Evolutionary conservation across 163 green algal genomes (phyloP), one percentile per base, ranked within the genome.

Genomic region (Scenedesmus sp.): DNA sequence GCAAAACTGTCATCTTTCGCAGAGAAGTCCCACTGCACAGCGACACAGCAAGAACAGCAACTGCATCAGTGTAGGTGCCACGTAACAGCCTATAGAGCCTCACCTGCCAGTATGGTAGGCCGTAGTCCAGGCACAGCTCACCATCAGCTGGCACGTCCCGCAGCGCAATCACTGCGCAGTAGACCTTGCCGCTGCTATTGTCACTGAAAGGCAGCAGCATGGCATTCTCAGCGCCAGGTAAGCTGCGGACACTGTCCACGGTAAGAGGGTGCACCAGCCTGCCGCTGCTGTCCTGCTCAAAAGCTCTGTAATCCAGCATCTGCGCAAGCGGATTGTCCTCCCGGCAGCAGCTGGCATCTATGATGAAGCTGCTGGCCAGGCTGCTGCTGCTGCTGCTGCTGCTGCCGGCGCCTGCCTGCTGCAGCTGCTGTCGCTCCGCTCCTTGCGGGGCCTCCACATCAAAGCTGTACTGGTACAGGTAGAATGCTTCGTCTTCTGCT

Each of bases 281-380:
- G 55, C 23, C 56, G 81, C 16, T 64, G 4, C 18, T 16, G 46
- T 64, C 81, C 7, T 56, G 16, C 13, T 34, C 23, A 34, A 87
- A 66, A 10, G 81, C 81, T 12, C 18, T 15, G 56, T 87, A 87
- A 18, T 87, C 55, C 7, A 87, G 46, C 81, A 87, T n/a, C 15
- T 87, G 55, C 2, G 56, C 81, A 4, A 87, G 12, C 4, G 81
- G 34, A 12, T 87, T 87, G 81, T 26, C 81, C n/a, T 87, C 81
- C 34, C 64, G 56, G 81, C 81, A 87, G 81, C 81, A 67, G 34
- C 15, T 87, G 81, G 81, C 81, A 34, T 87, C 81, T 10, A 87
- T 12, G 3, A 82, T 4, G 73, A 82, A 82, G 20, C 73, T 82
- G 73, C 23, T 46, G n/a, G 18, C 52, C 18, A 16, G 46, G 23